A percentile compares a stretch with the other conserved stretches of the same genome.
Evolutionary conservation across 495 filamentous ascomycete genomes (phyloP).

Genomic region (Talaromyces stipitatus): DNA sequence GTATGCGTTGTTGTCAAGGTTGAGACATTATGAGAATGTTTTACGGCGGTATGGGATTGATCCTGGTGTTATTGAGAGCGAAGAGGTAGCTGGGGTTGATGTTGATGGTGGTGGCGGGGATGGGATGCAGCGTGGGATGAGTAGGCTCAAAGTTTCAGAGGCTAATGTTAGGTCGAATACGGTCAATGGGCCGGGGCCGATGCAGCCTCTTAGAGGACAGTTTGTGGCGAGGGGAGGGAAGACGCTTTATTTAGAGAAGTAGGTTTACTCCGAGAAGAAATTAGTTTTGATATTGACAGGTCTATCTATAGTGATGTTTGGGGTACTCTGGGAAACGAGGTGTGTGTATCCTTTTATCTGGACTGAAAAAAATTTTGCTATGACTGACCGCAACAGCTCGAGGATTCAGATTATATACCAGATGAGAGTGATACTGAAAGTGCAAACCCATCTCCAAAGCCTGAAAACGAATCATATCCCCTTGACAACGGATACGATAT

Average conservation of each 20-base stretch:
- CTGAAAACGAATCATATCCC: background rate
- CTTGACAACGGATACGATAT: background rate
- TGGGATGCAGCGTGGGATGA: background rate
- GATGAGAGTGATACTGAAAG: background rate
- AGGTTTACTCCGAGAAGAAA: background rate
- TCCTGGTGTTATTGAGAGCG: background rate
- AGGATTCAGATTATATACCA: background rate
- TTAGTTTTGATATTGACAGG: background rate
- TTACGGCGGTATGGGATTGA: background rate
- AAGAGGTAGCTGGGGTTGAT: background rate
- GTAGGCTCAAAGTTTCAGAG: background rate
- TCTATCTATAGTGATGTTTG: background rate
- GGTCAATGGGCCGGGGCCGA: background rate
- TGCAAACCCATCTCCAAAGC: background rate
- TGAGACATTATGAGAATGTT: conserved; percentile 4
- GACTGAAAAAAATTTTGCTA: background rate
- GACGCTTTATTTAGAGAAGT: conserved; percentile 3
- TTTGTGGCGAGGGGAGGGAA: background rate
- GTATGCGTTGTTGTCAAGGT: background rate
- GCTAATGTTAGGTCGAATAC: background rate
- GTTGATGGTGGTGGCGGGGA: background rate
- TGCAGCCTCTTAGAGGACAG: background rate
- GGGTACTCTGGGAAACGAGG: background rate
- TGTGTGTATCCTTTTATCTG: background rate
- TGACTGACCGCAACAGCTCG: background rate